phyloP scores from a whole-genome alignment of 192 early-diverging fungal species.

The Backusella psychrophila region DNA sequence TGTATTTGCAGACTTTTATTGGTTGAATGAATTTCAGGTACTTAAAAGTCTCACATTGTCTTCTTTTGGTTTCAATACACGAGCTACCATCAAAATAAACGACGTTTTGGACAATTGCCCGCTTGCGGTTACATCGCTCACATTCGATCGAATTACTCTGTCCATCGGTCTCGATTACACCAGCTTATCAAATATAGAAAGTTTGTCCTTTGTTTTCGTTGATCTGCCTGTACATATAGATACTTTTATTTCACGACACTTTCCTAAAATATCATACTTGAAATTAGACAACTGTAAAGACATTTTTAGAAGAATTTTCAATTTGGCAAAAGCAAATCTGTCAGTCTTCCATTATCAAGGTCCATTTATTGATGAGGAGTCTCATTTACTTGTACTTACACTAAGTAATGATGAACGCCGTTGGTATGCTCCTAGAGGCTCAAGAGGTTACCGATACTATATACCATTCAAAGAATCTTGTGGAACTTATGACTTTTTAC shows the following conservation, averaged over 20 bases:
- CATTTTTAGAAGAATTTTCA: constrained; percentile 1
- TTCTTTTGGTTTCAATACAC: constrained; percentile 4
- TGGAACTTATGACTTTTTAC: background rate
- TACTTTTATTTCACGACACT: background rate
- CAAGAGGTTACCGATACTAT: background rate
- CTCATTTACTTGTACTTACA: background rate
- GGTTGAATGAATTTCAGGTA: background rate
- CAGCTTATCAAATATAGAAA: background rate
- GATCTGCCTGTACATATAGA: background rate
- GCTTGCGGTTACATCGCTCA: background rate
- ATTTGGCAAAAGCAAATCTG: background rate
- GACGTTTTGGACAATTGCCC: background rate
- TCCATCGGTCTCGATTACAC: background rate
- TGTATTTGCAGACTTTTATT: background rate
- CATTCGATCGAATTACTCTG: background rate
- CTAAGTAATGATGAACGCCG: background rate
- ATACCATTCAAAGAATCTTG: background rate
- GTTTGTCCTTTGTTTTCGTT: background rate
- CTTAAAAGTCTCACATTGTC: background rate
- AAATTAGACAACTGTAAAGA: constrained; percentile 2
- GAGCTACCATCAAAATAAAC: background rate
- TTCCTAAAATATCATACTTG: background rate
- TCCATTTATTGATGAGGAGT: background rate
- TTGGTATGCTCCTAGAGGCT: background rate
- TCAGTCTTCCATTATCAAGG: background rate